phyloP scores from a whole-genome alignment of 441 rosid genomes.

The Rhodomyrtus psidioides region DNA sequence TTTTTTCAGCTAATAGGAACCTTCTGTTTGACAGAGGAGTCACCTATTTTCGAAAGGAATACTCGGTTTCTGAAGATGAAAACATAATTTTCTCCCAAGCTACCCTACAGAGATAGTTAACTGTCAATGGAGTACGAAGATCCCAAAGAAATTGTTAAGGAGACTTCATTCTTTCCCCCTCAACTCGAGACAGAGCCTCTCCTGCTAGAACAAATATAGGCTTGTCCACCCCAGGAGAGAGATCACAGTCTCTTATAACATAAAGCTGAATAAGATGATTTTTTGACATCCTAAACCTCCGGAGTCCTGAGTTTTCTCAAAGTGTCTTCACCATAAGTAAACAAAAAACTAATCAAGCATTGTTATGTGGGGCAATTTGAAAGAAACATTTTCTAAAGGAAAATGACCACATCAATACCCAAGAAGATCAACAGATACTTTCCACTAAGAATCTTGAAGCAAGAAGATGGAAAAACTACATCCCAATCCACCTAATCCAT shows the following conservation, averaged over 20 bases:
- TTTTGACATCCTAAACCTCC: not conserved
- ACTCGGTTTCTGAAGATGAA: not conserved
- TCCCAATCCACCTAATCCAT: not conserved
- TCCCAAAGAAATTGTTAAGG: not conserved
- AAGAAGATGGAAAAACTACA: not conserved
- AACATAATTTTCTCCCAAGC: not conserved
- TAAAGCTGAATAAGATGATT: not conserved
- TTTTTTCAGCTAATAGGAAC: not conserved
- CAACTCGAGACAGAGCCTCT: not conserved
- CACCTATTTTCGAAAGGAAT: not conserved
- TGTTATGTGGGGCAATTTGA: not conserved
- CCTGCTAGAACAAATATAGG: not conserved
- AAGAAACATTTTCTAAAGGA: not conserved
- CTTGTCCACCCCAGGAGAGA: not conserved
- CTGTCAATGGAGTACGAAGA: not conserved
- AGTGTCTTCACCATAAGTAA: not conserved
- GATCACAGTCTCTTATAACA: not conserved
- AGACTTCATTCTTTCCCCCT: not conserved
- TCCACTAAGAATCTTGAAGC: not conserved
- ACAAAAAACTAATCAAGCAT: not conserved
- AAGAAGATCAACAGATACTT: not conserved
- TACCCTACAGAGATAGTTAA: not conserved
- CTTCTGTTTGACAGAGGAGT: not conserved
- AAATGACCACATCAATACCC: not conserved
- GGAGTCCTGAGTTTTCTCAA: not conserved